Evolutionary conservation across 1,284 basidiomycete species (phyloP).

Genomic region (Golubevia pallescens): DNA sequence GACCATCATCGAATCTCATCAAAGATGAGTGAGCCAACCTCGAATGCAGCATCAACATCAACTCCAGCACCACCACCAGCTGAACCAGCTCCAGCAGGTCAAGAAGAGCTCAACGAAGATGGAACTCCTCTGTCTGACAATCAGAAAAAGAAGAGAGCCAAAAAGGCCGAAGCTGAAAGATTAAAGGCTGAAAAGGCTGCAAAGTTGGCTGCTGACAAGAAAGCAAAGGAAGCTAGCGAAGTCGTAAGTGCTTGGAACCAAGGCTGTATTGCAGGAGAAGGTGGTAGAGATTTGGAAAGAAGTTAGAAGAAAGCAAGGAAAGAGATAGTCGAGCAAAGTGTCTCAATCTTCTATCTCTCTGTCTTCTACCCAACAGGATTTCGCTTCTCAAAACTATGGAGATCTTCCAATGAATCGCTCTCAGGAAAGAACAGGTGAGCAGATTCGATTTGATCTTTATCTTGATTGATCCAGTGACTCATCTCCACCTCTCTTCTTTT

Average conservation of each 20-base stretch:
- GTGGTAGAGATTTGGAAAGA: no score
- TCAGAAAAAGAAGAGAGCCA: slow-evolving; percentile 60
- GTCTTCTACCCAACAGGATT: no score
- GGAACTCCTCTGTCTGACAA: slow-evolving; percentile 63
- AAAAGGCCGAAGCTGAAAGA: slow-evolving; percentile 61
- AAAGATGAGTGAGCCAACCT: not conserved
- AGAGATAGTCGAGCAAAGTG: no score
- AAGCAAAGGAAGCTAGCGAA: slow-evolving; percentile 48
- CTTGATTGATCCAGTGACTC: slow-evolving; percentile 64
- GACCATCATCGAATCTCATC: no score
- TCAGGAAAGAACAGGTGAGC: slow-evolving; percentile 70
- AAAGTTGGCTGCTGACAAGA: slow-evolving; percentile 59
- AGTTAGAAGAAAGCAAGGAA: no score
- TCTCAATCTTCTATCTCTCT: no score
- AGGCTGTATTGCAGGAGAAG: no score
- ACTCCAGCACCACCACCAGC: not conserved
- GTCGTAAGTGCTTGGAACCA: slow-evolving; percentile 15
- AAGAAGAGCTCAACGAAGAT: slow-evolving; percentile 33
- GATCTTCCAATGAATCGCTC: slow-evolving; percentile 90
- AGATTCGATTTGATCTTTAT: not conserved
- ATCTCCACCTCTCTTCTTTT: not conserved
- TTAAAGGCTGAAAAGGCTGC: slow-evolving; percentile 61
- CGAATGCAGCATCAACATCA: not conserved
- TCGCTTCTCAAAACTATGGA: slow-evolving; percentile 83
- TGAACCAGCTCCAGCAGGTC: not conserved